These are phyloP conservation scores for Capsicum pubescens DNA, from an alignment of 257 asterid genomes.

Conservation along the genomic window DNA sequence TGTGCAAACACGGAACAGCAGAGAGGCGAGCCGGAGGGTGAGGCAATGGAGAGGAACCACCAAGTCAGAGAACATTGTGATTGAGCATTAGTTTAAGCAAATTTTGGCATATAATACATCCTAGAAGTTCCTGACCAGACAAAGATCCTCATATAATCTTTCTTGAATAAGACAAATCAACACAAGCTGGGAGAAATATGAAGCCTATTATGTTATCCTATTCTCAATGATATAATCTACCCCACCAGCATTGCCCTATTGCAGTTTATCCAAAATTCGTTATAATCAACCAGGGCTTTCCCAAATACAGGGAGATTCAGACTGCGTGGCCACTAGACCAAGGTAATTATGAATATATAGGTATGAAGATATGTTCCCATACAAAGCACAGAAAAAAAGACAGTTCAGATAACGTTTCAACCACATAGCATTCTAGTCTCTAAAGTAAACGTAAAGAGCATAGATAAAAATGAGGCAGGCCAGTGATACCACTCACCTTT, in stretches of 20 bases:
- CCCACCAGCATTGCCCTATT: conserved; percentile 14
- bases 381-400: background rate
- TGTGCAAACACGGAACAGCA: conserved; percentile 13
- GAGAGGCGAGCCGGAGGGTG: background rate
- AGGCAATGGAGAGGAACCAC: conserved; percentile 8
- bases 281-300: background rate
- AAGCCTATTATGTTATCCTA: conserved; percentile 6
- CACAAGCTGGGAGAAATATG: conserved; percentile 10
- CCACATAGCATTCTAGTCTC: background rate
- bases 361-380: background rate
- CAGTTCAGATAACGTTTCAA: background rate
- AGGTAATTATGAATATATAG: background rate
- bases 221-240: background rate
- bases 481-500: conserved; percentile 50
- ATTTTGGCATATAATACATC: background rate
- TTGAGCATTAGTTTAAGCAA: background rate
- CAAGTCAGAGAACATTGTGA: background rate
- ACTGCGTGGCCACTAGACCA: background rate
- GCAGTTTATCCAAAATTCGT: background rate
- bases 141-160: background rate
- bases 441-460: background rate
- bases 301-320: conserved; percentile 6
- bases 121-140: background rate
- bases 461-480: background rate
- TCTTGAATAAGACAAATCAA: background rate